Conservation (phyloP, 2,329 filamentous ascomycete genomes). For the Monosporascus sp. region DNA sequence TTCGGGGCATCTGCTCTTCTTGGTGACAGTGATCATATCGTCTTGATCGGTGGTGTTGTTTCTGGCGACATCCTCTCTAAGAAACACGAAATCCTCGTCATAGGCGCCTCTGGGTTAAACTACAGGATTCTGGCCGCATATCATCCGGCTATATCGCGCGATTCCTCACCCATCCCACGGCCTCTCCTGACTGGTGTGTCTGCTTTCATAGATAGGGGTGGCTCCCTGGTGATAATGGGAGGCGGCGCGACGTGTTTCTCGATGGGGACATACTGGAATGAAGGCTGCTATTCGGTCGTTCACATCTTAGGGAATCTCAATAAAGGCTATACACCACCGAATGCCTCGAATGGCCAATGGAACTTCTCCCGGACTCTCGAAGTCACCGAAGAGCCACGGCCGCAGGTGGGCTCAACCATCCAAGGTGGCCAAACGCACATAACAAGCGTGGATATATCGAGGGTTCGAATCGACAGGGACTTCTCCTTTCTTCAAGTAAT, state of each 20-base stretch:
- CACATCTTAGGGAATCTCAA: not conserved
- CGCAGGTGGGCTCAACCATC: not conserved
- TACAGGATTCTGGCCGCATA: constrained; percentile 20
- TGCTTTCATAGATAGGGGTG: constrained; percentile 39
- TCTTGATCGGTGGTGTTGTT: constrained; percentile 41
- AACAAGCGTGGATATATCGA: constrained; percentile 38
- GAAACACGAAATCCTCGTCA: constrained; percentile 46
- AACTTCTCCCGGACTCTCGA: constrained; percentile 14
- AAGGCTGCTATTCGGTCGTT: constrained; percentile 33
- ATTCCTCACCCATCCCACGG: constrained; percentile 23
- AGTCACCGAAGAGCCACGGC: constrained; percentile 9
- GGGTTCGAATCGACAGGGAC: constrained; percentile 45
- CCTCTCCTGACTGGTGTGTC: constrained; percentile 71
- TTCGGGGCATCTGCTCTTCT: constrained; percentile 39
- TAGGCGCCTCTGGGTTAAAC: constrained; percentile 30
- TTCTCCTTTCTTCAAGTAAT: constrained; percentile 59
- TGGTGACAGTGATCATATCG: constrained; percentile 18
- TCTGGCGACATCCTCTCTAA: constrained; percentile 36
- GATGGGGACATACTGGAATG: constrained; percentile 83
- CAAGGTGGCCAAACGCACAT: constrained; percentile 26
- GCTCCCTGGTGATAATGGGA: constrained; percentile 60
- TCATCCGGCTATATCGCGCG: not conserved
- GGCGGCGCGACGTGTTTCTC: constrained; percentile 88
- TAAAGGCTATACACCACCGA: not conserved
- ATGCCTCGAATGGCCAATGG: constrained; percentile 4